phyloP scores from a whole-genome alignment of 2,329 filamentous ascomycete species.

The Nemania sp. region DNA sequence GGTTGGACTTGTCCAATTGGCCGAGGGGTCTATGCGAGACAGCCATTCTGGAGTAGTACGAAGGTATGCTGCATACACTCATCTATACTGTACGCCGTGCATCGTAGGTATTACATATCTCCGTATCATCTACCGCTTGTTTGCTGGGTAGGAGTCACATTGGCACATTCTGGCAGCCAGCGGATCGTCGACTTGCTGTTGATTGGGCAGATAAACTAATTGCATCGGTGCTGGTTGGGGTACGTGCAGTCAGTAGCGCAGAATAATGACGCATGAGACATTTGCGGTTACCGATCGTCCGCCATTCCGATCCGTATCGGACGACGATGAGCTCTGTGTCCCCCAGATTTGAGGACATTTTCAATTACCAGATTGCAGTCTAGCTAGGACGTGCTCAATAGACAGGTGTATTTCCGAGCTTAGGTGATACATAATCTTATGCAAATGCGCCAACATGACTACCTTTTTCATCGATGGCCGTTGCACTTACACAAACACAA shows the following conservation, averaged over 20 bases:
- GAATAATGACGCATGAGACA: conserved; percentile 4
- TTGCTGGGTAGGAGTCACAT: neutral
- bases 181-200: neutral
- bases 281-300: neutral
- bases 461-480: no score
- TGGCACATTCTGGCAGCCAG: conserved; percentile 2
- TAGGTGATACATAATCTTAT: no score
- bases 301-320: neutral
- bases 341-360: no score
- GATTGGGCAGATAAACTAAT: neutral
- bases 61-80: conserved; percentile 10
- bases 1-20: conserved; percentile 13
- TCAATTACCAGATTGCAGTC: no score
- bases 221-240: neutral
- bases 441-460: no score
- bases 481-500: no score
- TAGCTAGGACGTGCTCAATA: no score
- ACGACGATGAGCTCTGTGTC: neutral
- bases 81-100: conserved; percentile 1
- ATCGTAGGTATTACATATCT: neutral
- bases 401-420: no score
- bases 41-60: conserved; percentile 4
- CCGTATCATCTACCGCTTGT: conserved; percentile 1
- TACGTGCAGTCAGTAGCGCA: neutral
- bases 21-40: conserved; percentile 1